phyloP scores from a whole-genome alignment of 169 alveolate species.

The Perkinsus marinus region DNA sequence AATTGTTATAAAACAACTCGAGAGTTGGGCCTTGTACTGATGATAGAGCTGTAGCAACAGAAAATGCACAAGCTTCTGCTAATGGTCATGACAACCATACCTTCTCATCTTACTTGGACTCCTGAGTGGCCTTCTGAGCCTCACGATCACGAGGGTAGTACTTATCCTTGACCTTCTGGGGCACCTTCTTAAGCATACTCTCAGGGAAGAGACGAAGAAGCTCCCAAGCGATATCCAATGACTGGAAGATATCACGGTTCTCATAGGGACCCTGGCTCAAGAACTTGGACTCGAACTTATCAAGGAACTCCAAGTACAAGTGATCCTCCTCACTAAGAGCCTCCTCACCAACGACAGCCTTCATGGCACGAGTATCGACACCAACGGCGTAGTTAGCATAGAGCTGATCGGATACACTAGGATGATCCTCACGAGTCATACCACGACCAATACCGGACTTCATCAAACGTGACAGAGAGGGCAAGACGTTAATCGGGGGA shows the following conservation, averaged over 20 bases:
- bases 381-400: slow-evolving; percentile 99
- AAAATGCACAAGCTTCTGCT: neutral
- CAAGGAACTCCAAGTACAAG: slow-evolving; percentile 92
- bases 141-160: neutral
- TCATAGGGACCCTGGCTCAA: slow-evolving; percentile 93
- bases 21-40: neutral
- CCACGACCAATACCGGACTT: slow-evolving; percentile 98
- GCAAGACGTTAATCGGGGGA: slow-evolving; percentile 82
- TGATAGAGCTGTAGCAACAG: neutral
- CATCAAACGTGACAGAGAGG: slow-evolving; percentile 96
- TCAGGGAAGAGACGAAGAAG: slow-evolving; percentile 95
- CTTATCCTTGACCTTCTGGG: neutral
- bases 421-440: slow-evolving; percentile 99
- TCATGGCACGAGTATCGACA: slow-evolving; percentile 98
- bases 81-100: neutral
- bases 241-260: slow-evolving; percentile 86
- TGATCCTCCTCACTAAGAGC: slow-evolving; percentile 90
- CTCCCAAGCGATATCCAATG: slow-evolving; percentile 96
- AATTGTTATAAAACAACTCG: neutral
- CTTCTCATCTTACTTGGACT: neutral
- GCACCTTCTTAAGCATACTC: slow-evolving; percentile 91
- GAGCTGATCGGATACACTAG: slow-evolving; percentile 95
- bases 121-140: neutral
- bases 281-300: slow-evolving; percentile 92
- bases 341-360: slow-evolving; percentile 99